These are phyloP conservation scores for Boletus reticuloceps DNA, from an alignment of 768 basidiomycete genomes.

Conservation along the genomic window DNA sequence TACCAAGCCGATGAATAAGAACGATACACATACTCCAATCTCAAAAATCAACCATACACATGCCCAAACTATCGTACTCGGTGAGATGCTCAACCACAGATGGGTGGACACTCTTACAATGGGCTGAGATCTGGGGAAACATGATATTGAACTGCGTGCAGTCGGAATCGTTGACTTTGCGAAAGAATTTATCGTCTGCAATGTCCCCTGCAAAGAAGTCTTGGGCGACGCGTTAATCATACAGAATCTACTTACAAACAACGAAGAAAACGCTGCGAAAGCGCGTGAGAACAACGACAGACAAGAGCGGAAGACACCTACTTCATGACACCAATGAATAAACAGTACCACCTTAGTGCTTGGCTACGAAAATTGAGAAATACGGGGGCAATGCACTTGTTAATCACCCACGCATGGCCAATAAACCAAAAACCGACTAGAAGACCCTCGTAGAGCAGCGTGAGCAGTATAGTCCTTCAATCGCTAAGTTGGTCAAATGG, in stretches of 20 bases:
- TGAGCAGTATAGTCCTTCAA: slow-evolving; percentile 79
- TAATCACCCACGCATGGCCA: slow-evolving; percentile 71
- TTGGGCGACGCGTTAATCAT: neutral
- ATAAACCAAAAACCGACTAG: slow-evolving; percentile 95
- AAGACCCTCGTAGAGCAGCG: slow-evolving; percentile 77
- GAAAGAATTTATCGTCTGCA: slow-evolving; percentile 91
- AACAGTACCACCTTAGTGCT: slow-evolving; percentile 80
- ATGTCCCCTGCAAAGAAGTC: slow-evolving; percentile 69
- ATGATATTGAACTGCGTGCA: slow-evolving; percentile 84
- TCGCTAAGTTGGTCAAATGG: slow-evolving; percentile 9
- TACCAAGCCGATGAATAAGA: slow-evolving; percentile 75
- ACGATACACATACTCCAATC: slow-evolving; percentile 68
- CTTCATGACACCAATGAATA: slow-evolving; percentile 87
- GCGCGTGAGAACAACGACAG: slow-evolving; percentile 4
- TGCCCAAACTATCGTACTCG: slow-evolving; percentile 66
- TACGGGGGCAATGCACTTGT: neutral
- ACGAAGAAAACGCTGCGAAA: slow-evolving; percentile 72
- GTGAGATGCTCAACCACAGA: neutral
- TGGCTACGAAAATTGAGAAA: slow-evolving; percentile 43
- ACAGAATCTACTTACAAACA: slow-evolving; percentile 56
- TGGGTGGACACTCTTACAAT: slow-evolving; percentile 44
- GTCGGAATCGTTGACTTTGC: slow-evolving; percentile 91
- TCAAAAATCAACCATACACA: slow-evolving; percentile 83
- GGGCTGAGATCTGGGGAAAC: slow-evolving; percentile 67
- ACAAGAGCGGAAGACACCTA: slow-evolving; percentile 35